Evolutionary conservation across 345 rosid species (phyloP).

Genomic region (Boechera divaricarpa): DNA sequence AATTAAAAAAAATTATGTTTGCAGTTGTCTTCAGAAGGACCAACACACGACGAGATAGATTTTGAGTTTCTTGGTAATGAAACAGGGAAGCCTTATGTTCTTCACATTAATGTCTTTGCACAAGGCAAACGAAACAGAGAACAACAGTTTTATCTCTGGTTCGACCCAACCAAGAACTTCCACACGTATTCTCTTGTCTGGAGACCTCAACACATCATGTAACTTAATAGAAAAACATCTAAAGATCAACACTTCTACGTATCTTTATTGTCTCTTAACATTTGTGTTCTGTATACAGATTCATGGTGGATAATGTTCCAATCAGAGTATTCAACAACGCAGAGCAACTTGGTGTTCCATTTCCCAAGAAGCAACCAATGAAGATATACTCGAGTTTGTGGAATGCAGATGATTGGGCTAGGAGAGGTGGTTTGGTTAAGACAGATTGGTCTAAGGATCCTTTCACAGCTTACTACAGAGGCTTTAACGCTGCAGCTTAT

Average conservation of each 20-base stretch:
- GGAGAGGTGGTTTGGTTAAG: constrained; percentile 69
- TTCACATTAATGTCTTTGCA: constrained; percentile 67
- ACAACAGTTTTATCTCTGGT: constrained; percentile 76
- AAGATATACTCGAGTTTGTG: constrained; percentile 61
- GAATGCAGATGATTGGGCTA: constrained; percentile 76
- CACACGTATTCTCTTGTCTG: constrained; percentile 78
- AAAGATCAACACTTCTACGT: not conserved
- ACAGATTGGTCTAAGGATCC: constrained; percentile 75
- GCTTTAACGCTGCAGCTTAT: constrained; percentile 53
- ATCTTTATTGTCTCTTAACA: constrained; percentile 1
- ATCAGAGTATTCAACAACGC: constrained; percentile 67
- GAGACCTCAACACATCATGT: constrained; percentile 71
- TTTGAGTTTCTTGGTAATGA: constrained; percentile 75
- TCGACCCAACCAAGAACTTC: constrained; percentile 68
- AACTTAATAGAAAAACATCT: constrained; percentile 7
- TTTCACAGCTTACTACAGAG: constrained; percentile 66
- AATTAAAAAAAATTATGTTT: not conserved
- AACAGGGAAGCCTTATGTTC: constrained; percentile 66
- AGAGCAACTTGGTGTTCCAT: constrained; percentile 56
- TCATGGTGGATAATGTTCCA: constrained; percentile 64
- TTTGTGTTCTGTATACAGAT: constrained; percentile 44
- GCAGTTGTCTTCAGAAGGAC: constrained; percentile 64
- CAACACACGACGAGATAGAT: constrained; percentile 68
- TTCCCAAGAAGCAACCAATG: constrained; percentile 65
- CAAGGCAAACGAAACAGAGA: constrained; percentile 77